Percentiles rank a stretch among this genome's conserved stretches.
phyloP scores from a whole-genome alignment of 495 filamentous ascomycete species.

The Aspergillus egyptiacus region DNA sequence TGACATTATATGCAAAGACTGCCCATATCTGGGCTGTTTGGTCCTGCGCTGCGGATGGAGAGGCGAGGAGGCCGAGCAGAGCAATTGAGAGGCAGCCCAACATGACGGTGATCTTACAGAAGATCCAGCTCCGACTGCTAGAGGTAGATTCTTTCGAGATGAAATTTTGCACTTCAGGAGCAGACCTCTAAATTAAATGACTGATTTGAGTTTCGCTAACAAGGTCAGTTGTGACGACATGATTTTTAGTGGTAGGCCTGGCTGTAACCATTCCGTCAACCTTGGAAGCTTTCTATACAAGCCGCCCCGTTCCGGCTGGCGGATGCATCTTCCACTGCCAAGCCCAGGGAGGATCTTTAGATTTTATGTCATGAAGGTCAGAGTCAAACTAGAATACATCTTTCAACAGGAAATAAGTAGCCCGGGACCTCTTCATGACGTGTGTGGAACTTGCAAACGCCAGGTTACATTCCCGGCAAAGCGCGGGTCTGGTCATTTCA shows the following conservation, averaged over 20 bases:
- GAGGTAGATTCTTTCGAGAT: too few relatives aligned
- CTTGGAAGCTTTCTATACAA: not conserved
- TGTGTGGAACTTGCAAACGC: not conserved
- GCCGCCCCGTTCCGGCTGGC: not conserved
- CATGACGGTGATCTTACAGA: slow-evolving; percentile 12
- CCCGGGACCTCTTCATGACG: too few relatives aligned
- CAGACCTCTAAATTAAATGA: not conserved
- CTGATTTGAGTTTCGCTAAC: not conserved
- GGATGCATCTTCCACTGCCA: not conserved
- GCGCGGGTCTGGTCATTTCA: too few relatives aligned
- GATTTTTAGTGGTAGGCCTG: too few relatives aligned
- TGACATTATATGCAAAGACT: slow-evolving; percentile 63
- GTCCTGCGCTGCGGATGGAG: slow-evolving; percentile 22
- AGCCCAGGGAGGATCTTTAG: not conserved
- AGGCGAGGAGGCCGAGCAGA: slow-evolving; percentile 8
- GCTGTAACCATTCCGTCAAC: not conserved
- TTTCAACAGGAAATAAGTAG: not conserved
- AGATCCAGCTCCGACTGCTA: too few relatives aligned
- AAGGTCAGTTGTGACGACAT: slow-evolving; percentile 4
- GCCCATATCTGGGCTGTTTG: slow-evolving; percentile 55
- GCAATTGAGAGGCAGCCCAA: slow-evolving; percentile 6
- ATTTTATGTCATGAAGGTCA: not conserved
- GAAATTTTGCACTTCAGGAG: not conserved
- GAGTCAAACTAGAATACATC: not conserved
- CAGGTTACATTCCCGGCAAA: slow-evolving; percentile 8